Evolutionary conservation across 768 basidiomycete genomes (phyloP).

Genomic region (Saitozyma podzolica): DNA sequence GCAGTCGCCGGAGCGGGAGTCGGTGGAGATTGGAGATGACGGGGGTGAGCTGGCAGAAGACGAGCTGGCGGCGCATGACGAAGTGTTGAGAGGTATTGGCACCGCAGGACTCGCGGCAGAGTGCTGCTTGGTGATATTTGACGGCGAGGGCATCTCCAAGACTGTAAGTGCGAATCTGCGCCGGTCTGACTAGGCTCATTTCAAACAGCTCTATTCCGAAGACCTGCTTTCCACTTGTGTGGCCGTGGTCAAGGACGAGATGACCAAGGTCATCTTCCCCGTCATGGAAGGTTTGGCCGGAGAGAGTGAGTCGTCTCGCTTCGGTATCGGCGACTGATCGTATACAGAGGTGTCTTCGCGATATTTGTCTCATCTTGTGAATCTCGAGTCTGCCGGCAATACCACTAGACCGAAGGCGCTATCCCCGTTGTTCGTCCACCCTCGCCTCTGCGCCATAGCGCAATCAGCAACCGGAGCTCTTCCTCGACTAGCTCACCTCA

Average conservation of each 20-base stretch:
- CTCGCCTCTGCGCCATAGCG: conserved; percentile 56
- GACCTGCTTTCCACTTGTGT: conserved; percentile 84
- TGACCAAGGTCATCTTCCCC: conserved; percentile 77
- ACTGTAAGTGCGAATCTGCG: conserved; percentile 61
- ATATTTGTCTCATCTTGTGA: conserved; percentile 28
- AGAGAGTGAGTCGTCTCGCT: conserved; percentile 23
- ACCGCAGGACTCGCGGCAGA: conserved; percentile 74
- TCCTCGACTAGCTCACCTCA: conserved; percentile 71
- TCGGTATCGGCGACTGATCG: background rate
- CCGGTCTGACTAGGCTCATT: background rate
- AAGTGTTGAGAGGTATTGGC: conserved; percentile 60
- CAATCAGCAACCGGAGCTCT: conserved; percentile 70
- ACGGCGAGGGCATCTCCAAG: conserved; percentile 76
- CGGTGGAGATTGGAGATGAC: conserved; percentile 28
- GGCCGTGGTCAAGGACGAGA: conserved; percentile 71
- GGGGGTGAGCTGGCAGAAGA: conserved; percentile 51
- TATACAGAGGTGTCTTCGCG: conserved; percentile 36
- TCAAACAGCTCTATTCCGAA: conserved; percentile 76
- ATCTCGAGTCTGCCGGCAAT: conserved; percentile 10
- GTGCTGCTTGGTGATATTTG: conserved; percentile 74
- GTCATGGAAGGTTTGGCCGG: conserved; percentile 67
- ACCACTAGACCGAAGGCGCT: conserved; percentile 15
- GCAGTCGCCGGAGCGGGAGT: conserved; percentile 20
- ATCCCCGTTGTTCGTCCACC: conserved; percentile 31
- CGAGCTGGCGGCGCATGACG: conserved; percentile 53